Base-by-base conservation (phyloP, 495 filamentous ascomycete genomes). In the Talaromyces ruber region DNA sequence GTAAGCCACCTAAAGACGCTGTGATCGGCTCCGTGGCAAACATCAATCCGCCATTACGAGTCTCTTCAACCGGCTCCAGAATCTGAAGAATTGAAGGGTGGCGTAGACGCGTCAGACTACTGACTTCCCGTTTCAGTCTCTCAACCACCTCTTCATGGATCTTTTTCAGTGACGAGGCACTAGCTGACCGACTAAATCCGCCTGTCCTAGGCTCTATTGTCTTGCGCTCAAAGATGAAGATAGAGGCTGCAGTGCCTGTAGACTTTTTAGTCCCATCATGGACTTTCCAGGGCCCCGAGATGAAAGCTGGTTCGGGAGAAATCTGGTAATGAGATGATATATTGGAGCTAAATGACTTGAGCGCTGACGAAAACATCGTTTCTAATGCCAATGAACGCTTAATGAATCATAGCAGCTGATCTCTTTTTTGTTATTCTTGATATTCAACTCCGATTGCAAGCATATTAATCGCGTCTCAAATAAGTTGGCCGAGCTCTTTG, bases 211-310 rank as follows among this genome's bases (percentile, higher is more conserved):
- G 74, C 51, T 97, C 92, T 60, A 98, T 78, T 0, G 82, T 81
- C 71, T 96, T 96, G 66, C 83, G 86, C 58, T 98, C 95, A 71
- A 98, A 97, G 64, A 97, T 86, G 68, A 98, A 98, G 63, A 98
- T 86, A 9, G 94, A 98, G 22, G 87, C 92, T 14, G 87, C 73
- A 65, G 93, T 96, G 34, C 86, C 88, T 0, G 92, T 94, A 12
- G 88, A 88, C 72, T 97, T 97, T 74, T 96, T 96, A 80, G 95
- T 97, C 51, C 90, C 95, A 77, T 95, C 90, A 78, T 91, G 92
- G 72, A 98, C 93, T 77, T 92, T 96, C 94, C 94, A 98, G 25
- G 93, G 90, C 22, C 94, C 94, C 24, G 92, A 89, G 32, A 83
- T 83, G 21, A 90, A 83, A 11, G 82, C 83, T 22, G 89, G 82